Base-by-base conservation (phyloP, 2,329 filamentous ascomycete species). In the Ophiostoma tasmaniense region DNA sequence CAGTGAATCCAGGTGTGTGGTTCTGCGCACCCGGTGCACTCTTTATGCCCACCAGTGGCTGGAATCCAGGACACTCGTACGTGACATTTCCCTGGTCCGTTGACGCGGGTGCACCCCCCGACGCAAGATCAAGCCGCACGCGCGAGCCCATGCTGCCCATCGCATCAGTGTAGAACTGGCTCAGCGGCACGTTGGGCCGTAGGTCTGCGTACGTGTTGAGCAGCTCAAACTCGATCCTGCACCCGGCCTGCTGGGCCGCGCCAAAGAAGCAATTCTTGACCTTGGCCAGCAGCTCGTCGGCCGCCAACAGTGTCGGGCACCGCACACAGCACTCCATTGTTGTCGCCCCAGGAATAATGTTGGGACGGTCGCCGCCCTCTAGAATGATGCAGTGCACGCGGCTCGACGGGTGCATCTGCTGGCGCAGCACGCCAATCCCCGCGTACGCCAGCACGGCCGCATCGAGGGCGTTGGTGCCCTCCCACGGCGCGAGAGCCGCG, bases 121-220 rank as follows among this genome's bases (percentile, higher is more conserved):
- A n/a, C 2, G 61, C 22, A 13, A 17, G 61, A 39, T 64, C 61
- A 13, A 33, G 37, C 75, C 76, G 61, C 30, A 25, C n/a, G 61
- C 33, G 61, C 2, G 33, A 39, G 17, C 61, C 61, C 61, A 64
- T 64, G 61, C 17, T 33, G 20, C 11, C 6, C 61, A 64, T 64
- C 5, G 61, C 61, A 30, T 64, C 61, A 2, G 61, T 17, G 3
- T 64, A 64, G 5, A 64, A 33, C 35, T 37, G 30, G 20, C 30
- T n/a, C 10, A 64, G 37, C 2, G 61, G 61, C 3, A 30, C 17
- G 33, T 64, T 64, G 61, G 61, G 61, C 61, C 61, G 61, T 33
- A 64, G 17, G 33, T 64, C 61, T 2, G 61, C 61, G 61, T 64
- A 64, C 30, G 61, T 64, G 35, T 64, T 64, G 35, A 64, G 1